phyloP scores from a whole-genome alignment of 2,329 filamentous ascomycete genomes.

The Exophiala spinifera region DNA sequence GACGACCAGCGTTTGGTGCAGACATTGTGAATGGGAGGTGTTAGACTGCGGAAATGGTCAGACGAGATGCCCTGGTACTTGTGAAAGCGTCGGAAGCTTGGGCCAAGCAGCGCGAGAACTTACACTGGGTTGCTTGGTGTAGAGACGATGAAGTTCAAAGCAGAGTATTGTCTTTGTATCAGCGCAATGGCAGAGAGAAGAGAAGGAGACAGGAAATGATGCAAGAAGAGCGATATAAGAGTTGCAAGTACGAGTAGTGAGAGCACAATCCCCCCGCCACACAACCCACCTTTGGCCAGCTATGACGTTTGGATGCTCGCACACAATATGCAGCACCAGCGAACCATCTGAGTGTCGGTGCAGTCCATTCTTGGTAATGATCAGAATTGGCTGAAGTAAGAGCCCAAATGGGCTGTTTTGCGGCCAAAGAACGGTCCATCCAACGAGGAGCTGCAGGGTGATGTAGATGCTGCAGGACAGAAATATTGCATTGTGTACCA shows the following conservation, averaged over 20 bases:
- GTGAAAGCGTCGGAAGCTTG: too few relatives aligned
- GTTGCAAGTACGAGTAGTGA: not conserved
- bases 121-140: too few relatives aligned
- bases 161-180: not conserved
- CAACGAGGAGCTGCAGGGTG: too few relatives aligned
- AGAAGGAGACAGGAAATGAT: not conserved
- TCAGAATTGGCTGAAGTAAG: not conserved
- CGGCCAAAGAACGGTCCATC: too few relatives aligned
- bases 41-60: too few relatives aligned
- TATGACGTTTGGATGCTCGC: slow-evolving; percentile 22
- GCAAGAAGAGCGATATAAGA: not conserved
- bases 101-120: too few relatives aligned
- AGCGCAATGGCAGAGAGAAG: not conserved
- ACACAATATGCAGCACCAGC: slow-evolving; percentile 3
- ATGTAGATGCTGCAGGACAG: too few relatives aligned
- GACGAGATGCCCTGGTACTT: too few relatives aligned
- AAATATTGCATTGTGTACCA: too few relatives aligned
- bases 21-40: slow-evolving; percentile 55
- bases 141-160: too few relatives aligned
- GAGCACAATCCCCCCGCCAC: slow-evolving; percentile 5
- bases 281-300: slow-evolving; percentile 1
- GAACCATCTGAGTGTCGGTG: slow-evolving; percentile 13
- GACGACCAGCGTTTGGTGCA: slow-evolving; percentile 61
- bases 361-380: slow-evolving; percentile 13
- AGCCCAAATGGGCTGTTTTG: not conserved